phyloP scores from a whole-genome alignment of 768 basidiomycete genomes.

The Astraeus odoratus region DNA sequence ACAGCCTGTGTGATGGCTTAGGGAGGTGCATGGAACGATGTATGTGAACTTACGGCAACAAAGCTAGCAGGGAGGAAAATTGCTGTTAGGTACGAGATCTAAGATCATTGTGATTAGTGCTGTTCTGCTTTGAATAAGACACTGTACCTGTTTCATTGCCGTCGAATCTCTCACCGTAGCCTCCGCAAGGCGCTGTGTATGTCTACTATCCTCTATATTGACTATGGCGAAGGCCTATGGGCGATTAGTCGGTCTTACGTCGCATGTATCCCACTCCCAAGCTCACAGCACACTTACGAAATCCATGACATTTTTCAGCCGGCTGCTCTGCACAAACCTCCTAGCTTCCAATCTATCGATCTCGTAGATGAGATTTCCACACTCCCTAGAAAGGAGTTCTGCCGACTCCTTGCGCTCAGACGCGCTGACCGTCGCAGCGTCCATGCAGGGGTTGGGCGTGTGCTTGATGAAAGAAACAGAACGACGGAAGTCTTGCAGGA shows the following conservation, averaged over 20 bases:
- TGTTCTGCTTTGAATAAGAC: not conserved
- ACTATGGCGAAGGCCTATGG: constrained; percentile 48
- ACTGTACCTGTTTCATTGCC: constrained; percentile 18
- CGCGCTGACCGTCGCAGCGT: constrained; percentile 15
- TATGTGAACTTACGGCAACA: constrained; percentile 16
- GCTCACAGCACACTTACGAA: constrained; percentile 18
- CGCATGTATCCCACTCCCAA: not conserved
- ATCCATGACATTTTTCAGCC: constrained; percentile 19
- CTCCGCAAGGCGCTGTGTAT: constrained; percentile 5
- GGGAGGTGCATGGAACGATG: not conserved
- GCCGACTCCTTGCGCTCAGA: constrained; percentile 18
- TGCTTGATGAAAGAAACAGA: constrained; percentile 42
- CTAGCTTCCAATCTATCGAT: constrained; percentile 37
- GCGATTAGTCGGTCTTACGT: not conserved
- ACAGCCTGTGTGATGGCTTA: constrained; percentile 23
- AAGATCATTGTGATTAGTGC: constrained; percentile 7
- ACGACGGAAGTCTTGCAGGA: constrained; percentile 49
- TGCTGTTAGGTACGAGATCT: constrained; percentile 51
- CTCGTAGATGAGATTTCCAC: constrained; percentile 39
- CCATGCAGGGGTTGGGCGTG: constrained; percentile 44
- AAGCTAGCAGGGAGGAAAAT: constrained; percentile 50
- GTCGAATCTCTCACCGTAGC: constrained; percentile 8
- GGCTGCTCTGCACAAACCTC: constrained; percentile 16
- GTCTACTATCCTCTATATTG: constrained; percentile 41
- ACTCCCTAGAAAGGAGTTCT: constrained; percentile 30